Conservation (phyloP, 345 rosid species). For the Melaleuca alternifolia region DNA sequence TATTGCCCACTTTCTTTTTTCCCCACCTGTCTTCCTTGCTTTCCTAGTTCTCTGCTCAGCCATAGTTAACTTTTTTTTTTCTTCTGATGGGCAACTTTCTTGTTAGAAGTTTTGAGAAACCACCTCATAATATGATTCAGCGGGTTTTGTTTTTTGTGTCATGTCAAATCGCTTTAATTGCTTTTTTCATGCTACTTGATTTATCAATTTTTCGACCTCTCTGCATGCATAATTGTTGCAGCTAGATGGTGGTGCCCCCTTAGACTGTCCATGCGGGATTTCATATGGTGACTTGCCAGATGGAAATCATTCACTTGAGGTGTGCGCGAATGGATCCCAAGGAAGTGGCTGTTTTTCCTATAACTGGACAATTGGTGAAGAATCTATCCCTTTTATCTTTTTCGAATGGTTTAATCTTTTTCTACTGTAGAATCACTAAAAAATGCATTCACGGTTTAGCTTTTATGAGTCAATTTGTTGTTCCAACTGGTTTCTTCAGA, state of each 20-base stretch:
- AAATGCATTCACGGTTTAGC: not conserved
- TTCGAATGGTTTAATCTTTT: not conserved
- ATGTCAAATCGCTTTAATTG: too few relatives aligned
- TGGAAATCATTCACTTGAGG: slow-evolving; percentile 67
- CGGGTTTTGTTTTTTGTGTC: too few relatives aligned
- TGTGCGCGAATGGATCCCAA: slow-evolving; percentile 39
- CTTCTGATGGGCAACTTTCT: not conserved
- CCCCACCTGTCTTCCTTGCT: too few relatives aligned
- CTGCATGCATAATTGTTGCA: slow-evolving; percentile 18
- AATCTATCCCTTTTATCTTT: not conserved
- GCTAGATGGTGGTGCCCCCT: slow-evolving; percentile 50
- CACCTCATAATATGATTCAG: too few relatives aligned
- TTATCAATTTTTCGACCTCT: not conserved
- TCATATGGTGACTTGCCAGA: slow-evolving; percentile 45
- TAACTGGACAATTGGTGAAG: slow-evolving; percentile 75
- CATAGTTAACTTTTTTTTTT: not conserved
- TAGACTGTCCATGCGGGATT: slow-evolving; percentile 30
- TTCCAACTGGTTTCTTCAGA: not conserved
- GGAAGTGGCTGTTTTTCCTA: slow-evolving; percentile 49
- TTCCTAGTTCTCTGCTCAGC: not conserved
- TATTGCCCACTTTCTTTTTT: too few relatives aligned
- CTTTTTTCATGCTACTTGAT: not conserved
- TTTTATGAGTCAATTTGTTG: not conserved
- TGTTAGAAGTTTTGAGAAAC: too few relatives aligned
- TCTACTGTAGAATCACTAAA: not conserved